A percentile compares a stretch with the other conserved stretches of the same genome.
Conservation (phyloP, 1,284 basidiomycete species). For the Rhodotorula sp. region DNA sequence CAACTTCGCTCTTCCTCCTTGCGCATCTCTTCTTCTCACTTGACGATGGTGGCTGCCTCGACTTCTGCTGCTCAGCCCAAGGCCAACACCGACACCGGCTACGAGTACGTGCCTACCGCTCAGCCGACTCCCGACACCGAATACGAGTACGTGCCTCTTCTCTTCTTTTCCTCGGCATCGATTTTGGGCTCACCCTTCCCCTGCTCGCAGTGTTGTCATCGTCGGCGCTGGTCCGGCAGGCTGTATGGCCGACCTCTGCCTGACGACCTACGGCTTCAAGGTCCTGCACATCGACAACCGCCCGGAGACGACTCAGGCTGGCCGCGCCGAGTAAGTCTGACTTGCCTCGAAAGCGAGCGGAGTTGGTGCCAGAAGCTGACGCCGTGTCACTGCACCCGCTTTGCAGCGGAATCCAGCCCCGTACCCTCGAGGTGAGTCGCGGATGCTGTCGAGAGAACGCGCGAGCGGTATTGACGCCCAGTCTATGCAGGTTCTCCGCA, state of each 20-base stretch:
- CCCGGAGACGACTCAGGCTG: slow-evolving; percentile 50
- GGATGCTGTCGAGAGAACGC: neutral
- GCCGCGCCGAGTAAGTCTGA: slow-evolving; percentile 47
- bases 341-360: no score
- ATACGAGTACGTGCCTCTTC: neutral
- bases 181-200: neutral
- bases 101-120: neutral
- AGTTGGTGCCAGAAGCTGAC: no score
- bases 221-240: slow-evolving; percentile 41
- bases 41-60: neutral
- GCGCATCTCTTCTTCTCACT: neutral
- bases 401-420: slow-evolving; percentile 48
- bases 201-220: slow-evolving; percentile 27
- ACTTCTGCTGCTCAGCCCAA: neutral
- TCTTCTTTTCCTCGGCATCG: no score
- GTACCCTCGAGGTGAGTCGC: slow-evolving; percentile 44
- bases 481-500: slow-evolving; percentile 26
- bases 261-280: slow-evolving; percentile 43
- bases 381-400: no score
- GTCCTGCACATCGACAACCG: slow-evolving; percentile 47
- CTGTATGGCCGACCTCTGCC: slow-evolving; percentile 38
- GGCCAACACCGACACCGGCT: neutral
- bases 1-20: neutral
- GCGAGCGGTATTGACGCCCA: no score
- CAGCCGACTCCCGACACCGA: neutral